Percentiles rank a stretch among this genome's conserved stretches.
phyloP scores from a whole-genome alignment of 2,329 filamentous ascomycete genomes.

The Neoscytalidium dimidiatum region DNA sequence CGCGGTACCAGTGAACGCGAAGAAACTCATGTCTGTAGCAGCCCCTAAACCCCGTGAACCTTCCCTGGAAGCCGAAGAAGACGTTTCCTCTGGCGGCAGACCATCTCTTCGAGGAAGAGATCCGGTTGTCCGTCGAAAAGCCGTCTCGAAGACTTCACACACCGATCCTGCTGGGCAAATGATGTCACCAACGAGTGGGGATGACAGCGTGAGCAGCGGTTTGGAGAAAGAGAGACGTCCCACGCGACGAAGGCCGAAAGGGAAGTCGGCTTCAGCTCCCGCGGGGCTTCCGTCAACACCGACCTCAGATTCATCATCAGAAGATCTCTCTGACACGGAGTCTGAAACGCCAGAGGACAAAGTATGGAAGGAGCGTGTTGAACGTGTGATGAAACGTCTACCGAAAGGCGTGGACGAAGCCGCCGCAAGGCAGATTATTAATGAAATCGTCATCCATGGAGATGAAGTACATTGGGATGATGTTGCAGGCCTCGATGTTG shows the following conservation, averaged over 20 bases:
- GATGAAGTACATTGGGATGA: slow-evolving; percentile 96
- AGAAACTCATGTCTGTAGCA: slow-evolving; percentile 23
- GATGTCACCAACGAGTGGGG: background rate
- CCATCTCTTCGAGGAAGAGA: background rate
- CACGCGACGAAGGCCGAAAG: slow-evolving; percentile 27
- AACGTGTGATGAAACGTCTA: slow-evolving; percentile 68
- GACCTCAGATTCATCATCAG: slow-evolving; percentile 27
- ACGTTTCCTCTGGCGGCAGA: background rate
- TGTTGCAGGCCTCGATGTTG: slow-evolving; percentile 84
- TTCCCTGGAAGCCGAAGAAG: too few relatives aligned
- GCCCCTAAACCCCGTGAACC: slow-evolving; percentile 2
- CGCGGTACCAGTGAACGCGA: slow-evolving; percentile 28
- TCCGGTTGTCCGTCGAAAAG: background rate
- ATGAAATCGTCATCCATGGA: slow-evolving; percentile 91
- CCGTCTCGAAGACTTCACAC: background rate
- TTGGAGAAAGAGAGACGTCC: background rate
- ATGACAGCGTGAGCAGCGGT: slow-evolving; percentile 13
- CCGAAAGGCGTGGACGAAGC: slow-evolving; percentile 79
- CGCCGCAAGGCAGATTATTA: slow-evolving; percentile 88
- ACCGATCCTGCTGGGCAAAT: background rate
- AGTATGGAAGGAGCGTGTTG: slow-evolving; percentile 37
- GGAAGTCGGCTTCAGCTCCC: slow-evolving; percentile 32
- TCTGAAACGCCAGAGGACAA: slow-evolving; percentile 31
- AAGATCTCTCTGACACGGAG: slow-evolving; percentile 19
- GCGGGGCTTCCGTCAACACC: slow-evolving; percentile 35